Conservation (phyloP, 768 basidiomycete species). For the Suillus discolor region DNA sequence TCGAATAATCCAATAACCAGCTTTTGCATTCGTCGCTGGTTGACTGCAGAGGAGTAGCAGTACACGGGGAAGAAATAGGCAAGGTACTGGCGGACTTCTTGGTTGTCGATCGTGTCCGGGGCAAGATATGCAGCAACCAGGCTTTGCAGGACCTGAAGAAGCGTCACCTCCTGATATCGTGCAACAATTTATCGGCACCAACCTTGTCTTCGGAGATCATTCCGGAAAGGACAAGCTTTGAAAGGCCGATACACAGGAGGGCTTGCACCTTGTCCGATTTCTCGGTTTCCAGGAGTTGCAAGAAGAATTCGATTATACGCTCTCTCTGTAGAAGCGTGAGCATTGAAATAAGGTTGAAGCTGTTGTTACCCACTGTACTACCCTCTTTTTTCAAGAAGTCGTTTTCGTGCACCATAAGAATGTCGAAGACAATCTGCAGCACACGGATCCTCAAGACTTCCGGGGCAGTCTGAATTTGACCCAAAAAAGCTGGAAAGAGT, state of each 20-base stretch:
- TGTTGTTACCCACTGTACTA: slow-evolving; percentile 30
- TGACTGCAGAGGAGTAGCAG: slow-evolving; percentile 74
- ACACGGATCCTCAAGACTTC: slow-evolving; percentile 67
- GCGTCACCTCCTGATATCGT: background rate
- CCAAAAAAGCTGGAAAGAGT: slow-evolving; percentile 79
- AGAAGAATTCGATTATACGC: slow-evolving; percentile 68
- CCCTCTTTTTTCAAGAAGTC: slow-evolving; percentile 55
- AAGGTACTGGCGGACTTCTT: slow-evolving; percentile 82
- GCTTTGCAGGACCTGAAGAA: slow-evolving; percentile 45
- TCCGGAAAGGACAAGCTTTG: slow-evolving; percentile 84
- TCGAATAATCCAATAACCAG: slow-evolving; percentile 73
- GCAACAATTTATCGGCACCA: slow-evolving; percentile 22
- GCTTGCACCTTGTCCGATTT: slow-evolving; percentile 70
- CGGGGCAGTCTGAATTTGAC: slow-evolving; percentile 68
- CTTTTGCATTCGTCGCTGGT: slow-evolving; percentile 77
- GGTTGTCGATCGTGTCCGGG: slow-evolving; percentile 78
- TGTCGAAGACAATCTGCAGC: slow-evolving; percentile 84
- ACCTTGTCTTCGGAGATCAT: slow-evolving; percentile 76
- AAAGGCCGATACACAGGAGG: slow-evolving; percentile 71
- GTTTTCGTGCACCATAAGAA: slow-evolving; percentile 81
- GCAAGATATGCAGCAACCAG: slow-evolving; percentile 71
- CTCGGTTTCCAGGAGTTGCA: slow-evolving; percentile 52
- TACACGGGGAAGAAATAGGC: slow-evolving; percentile 87
- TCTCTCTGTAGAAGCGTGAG: slow-evolving; percentile 38
- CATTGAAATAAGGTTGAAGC: background rate